phyloP scores from a whole-genome alignment of 441 rosid genomes.

The Gossypium lobatum region DNA sequence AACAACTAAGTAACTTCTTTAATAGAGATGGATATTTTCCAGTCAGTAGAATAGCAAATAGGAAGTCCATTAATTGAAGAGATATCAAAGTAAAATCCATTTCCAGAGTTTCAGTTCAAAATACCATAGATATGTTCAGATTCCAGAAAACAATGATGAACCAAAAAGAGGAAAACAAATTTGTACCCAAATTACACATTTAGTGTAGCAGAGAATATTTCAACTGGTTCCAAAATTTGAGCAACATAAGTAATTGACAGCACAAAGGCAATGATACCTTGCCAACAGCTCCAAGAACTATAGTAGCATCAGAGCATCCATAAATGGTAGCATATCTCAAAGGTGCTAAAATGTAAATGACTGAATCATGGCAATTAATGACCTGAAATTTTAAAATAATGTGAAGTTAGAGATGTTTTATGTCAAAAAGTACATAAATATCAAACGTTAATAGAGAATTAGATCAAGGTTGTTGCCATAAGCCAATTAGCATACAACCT shows the following conservation, averaged over 20 bases:
- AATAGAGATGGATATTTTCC: background rate
- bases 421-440: background rate
- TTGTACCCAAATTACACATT: background rate
- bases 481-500: background rate
- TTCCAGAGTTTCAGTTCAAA: conserved; percentile 7
- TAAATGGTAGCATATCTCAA: conserved; percentile 83
- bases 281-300: conserved; percentile 97
- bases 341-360: conserved; percentile 88
- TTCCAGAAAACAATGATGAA: background rate
- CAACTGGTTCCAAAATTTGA: background rate
- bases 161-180: background rate
- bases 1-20: background rate
- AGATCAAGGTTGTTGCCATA: background rate
- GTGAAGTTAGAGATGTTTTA: background rate
- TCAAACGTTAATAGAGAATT: background rate
- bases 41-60: background rate
- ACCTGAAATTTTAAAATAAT: conserved; percentile 46
- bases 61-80: background rate
- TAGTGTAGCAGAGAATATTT: background rate
- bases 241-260: background rate
- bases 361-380: conserved; percentile 94
- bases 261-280: conserved; percentile 48
- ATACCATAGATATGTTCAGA: background rate
- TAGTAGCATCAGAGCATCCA: conserved; percentile 95
- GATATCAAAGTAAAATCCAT: background rate